phyloP scores from a whole-genome alignment of 2,329 filamentous ascomycete genomes.

The Lachnum nothofagi region DNA sequence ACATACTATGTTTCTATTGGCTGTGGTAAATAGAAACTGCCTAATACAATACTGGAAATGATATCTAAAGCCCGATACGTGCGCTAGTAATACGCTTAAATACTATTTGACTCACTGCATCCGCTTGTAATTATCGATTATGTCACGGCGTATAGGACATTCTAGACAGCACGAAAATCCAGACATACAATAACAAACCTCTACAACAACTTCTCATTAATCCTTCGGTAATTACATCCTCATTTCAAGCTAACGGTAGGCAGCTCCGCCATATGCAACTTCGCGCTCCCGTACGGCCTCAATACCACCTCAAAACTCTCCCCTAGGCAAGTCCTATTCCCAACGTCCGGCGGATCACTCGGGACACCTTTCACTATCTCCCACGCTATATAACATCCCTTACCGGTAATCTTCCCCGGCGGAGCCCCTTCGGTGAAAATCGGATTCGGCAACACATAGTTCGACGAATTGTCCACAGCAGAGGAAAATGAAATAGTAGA shows the following conservation, averaged over 20 bases:
- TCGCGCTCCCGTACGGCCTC: constrained; percentile 43
- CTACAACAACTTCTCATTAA: too few species aligned
- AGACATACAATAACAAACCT: too few species aligned
- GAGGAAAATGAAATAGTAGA: constrained; percentile 32
- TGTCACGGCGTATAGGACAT: too few species aligned
- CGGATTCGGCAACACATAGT: constrained; percentile 22
- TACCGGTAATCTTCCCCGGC: constrained; percentile 35
- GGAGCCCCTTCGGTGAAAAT: constrained; percentile 33
- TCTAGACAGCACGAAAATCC: too few species aligned
- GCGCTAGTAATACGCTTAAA: too few species aligned
- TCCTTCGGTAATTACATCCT: too few species aligned
- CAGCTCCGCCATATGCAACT: constrained; percentile 43
- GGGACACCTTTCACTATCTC: constrained; percentile 32
- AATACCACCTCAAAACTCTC: constrained; percentile 35
- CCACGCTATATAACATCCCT: constrained; percentile 39
- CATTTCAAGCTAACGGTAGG: constrained; percentile 20
- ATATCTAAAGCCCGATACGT: too few species aligned
- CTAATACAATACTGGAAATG: too few species aligned
- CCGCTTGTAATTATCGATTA: too few species aligned
- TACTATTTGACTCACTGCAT: too few species aligned
- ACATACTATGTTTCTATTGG: too few species aligned
- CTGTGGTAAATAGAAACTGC: too few species aligned
- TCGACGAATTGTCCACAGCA: constrained; percentile 19
- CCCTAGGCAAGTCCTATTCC: constrained; percentile 34
- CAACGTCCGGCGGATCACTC: constrained; percentile 33